phyloP scores from a whole-genome alignment of 148 eudicot species.

The Mesembryanthemum crystallinum region DNA sequence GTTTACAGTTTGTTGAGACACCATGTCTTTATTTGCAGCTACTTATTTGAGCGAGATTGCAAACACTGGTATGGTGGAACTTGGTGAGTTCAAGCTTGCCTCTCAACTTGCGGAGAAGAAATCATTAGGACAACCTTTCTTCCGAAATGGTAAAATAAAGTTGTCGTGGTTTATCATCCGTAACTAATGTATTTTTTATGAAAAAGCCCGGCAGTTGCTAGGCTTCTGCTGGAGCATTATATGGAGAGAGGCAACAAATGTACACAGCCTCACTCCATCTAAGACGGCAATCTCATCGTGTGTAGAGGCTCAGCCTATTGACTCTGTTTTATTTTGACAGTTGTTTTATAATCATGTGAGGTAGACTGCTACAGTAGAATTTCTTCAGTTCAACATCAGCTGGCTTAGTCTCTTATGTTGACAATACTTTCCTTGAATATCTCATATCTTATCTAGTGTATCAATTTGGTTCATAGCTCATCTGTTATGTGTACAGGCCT shows the following conservation, averaged over 20 bases:
- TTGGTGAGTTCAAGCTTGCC: conserved; percentile 62
- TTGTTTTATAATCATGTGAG: neutral
- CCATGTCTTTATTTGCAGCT: conserved; percentile 38
- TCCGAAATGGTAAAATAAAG: conserved; percentile 53
- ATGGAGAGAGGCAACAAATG: neutral
- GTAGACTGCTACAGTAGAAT: neutral
- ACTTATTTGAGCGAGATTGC: conserved; percentile 65
- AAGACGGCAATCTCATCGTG: neutral
- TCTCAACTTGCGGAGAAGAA: conserved; percentile 73
- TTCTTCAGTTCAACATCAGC: neutral
- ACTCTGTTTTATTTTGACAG: neutral
- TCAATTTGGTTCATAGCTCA: neutral
- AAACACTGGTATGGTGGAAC: conserved; percentile 70
- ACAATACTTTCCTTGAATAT: neutral
- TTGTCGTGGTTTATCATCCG: neutral
- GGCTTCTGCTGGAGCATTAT: neutral
- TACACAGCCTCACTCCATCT: neutral
- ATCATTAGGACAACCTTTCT: conserved; percentile 67
- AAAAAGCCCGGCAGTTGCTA: neutral
- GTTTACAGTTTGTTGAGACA: neutral
- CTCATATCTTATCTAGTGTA: neutral
- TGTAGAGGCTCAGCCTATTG: neutral
- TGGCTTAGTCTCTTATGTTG: neutral
- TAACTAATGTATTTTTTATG: neutral
- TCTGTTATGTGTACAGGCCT: conserved; percentile 46